phyloP scores from a whole-genome alignment of 495 filamentous ascomycete species.

The Hypoxylon trugodes region DNA sequence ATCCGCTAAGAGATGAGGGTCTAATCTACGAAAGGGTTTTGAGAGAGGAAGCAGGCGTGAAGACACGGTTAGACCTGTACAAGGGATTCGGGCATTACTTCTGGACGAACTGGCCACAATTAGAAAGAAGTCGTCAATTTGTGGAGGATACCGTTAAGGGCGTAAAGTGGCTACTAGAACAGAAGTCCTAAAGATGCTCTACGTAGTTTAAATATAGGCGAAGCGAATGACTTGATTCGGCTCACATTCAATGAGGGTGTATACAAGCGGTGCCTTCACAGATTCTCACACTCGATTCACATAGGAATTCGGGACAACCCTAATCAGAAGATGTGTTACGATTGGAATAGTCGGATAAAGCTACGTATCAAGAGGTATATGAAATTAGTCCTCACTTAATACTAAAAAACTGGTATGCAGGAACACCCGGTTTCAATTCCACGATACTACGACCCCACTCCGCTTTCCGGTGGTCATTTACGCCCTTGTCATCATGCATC shows the following conservation, averaged over 20 bases:
- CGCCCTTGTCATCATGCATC: slow-evolving; percentile 27
- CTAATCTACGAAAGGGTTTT: slow-evolving; percentile 54
- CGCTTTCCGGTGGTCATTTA: slow-evolving; percentile 32
- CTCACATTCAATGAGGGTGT: too few relatives aligned
- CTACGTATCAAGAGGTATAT: too few relatives aligned
- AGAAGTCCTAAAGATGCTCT: slow-evolving; percentile 26
- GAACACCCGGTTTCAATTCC: background rate
- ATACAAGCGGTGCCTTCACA: too few relatives aligned
- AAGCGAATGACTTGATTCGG: too few relatives aligned
- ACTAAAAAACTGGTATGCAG: too few relatives aligned
- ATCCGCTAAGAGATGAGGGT: slow-evolving; percentile 53
- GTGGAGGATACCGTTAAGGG: slow-evolving; percentile 37
- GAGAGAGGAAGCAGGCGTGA: slow-evolving; percentile 44
- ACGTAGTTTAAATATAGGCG: too few relatives aligned
- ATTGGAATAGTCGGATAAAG: too few relatives aligned
- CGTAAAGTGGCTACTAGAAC: slow-evolving; percentile 36
- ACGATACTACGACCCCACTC: too few relatives aligned
- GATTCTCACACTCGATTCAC: too few relatives aligned
- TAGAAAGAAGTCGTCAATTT: slow-evolving; percentile 32
- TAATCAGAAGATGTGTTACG: too few relatives aligned
- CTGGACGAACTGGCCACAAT: slow-evolving; percentile 46
- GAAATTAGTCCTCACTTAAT: too few relatives aligned
- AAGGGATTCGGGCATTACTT: slow-evolving; percentile 57
- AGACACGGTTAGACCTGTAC: slow-evolving; percentile 50
- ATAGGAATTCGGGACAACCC: too few relatives aligned